Evolutionary conservation across 2,329 filamentous ascomycete genomes (phyloP), one percentile per base, ranked within the genome.

Genomic region (Beauveria sp.): DNA sequence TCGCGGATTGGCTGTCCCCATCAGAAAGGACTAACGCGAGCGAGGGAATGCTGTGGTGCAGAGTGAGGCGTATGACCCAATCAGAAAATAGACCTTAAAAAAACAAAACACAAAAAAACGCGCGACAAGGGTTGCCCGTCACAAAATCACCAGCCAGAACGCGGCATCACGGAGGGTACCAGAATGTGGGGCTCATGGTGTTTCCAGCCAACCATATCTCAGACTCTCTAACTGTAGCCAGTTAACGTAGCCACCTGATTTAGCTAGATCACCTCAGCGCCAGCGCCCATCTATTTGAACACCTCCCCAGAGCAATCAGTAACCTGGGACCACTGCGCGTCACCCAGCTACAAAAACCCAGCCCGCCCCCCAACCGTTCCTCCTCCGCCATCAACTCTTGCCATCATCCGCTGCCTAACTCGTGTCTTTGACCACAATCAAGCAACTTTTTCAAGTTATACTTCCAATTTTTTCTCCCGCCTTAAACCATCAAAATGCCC

Each of bases 401-500:
- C 70, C 69, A 70, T 66, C 70, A 71, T 68, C 67, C 68, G 70
- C 71, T 69, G 69, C 65, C 60, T 67, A 69, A 70, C 70, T 67
- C 69, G 66, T 66, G 67, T 66, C 63, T 47, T 62, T 43, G 54
- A 64, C 55, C 20, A 59, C 58, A 55, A 63, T 63, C 59, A 61
- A 64, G 30, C 44, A 58, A 52, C 61, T 37, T 41, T 43, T 64
- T 67, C 48, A 63, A 63, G 48, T 61, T 64, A 63, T 62, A 63
- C 55, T 50, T 56, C 61, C 22, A 24, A 58, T 63, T 62, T 59
- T 65, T 63, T 66, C 28, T 65, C 54, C 59, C 53, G 59, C 46
- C 43, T 57, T 61, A 65, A 64, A 63, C 63, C 59, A 66, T 72
- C 76, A 87, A 88, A 89, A 97, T 97, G 94, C 86, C 94, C 83